Evolutionary conservation across 257 asterid genomes (phyloP), one percentile per base, ranked within the genome.

Genomic region (Petunia secreta): DNA sequence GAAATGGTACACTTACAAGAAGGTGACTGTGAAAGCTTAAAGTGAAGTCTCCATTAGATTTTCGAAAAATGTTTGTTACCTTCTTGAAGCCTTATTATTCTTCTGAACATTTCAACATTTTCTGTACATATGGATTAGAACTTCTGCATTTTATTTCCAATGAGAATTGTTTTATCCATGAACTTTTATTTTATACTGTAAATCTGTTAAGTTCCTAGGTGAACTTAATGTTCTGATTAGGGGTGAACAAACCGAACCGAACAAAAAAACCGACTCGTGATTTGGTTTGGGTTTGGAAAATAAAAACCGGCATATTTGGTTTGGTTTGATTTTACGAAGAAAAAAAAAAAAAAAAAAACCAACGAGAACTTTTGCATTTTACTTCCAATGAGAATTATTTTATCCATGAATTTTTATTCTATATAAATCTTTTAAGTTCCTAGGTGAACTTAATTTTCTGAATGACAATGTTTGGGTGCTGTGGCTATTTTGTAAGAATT

Each of bases 1-100:
- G 0, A 79, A 83, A 3, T 81, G 79, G 76, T 87, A 87, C 81
- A 87, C 82, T 43, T 94, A 92, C 93, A 94, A 94, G 94, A 91
- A 88, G 83, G 88, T 87, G 6, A 85, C 85, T 3, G 83, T n/a
- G 0, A 44, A 62, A 62, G 75, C 82, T 15, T 58, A 4, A 34
- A 43, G 8, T 66, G 67, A 62, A 57, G 9, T 3, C 63, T 8
- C 14, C 14, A 5, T 36, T 34, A 62, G 15, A 62, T 36, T 25
- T 34, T 62, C 5, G 39, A 62, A 13, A 62, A 7, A 8, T 64
- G 2, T 13, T 38, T 2, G 41, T 16, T 1, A 57, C 8, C n/a
- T 67, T 44, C 3, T 11, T 60, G 66, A 16, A 11, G 64, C 38
- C 38, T 25, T 59, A 59, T 16, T 43, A 1, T n/a, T 67, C 75